These are phyloP conservation scores for Mortierella sp. DNA, from an alignment of 371 early-diverging fungal genomes.

Conservation along the genomic window DNA sequence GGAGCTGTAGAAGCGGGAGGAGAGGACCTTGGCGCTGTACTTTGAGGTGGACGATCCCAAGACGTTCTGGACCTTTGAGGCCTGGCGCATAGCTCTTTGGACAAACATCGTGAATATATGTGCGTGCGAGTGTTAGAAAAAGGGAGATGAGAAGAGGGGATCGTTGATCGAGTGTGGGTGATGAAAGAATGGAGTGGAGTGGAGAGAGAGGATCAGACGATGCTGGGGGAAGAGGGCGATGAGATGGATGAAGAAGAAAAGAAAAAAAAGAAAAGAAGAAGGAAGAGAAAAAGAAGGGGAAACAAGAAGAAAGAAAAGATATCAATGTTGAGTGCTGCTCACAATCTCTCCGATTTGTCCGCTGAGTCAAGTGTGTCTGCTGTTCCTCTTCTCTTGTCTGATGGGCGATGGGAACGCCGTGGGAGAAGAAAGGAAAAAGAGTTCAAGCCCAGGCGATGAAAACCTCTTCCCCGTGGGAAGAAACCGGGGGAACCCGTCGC, in stretches of 20 bases:
- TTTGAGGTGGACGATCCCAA: constrained; percentile 25
- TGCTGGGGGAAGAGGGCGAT: background rate
- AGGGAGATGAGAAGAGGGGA: background rate
- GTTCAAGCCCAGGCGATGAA: constrained; percentile 20
- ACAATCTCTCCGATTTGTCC: constrained; percentile 13
- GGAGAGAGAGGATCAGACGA: background rate
- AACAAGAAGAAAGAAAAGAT: background rate
- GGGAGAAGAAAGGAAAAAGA: constrained; percentile 19
- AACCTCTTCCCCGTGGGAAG: constrained; percentile 32
- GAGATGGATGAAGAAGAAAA: constrained; percentile 9
- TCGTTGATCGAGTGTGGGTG: background rate
- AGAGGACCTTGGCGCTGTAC: constrained; percentile 42
- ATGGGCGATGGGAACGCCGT: background rate
- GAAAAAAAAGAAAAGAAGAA: background rate
- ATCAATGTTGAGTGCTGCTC: background rate
- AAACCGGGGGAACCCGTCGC: constrained; percentile 25
- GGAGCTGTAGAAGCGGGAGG: constrained; percentile 46
- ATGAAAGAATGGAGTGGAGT: constrained; percentile 5
- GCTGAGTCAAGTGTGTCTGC: constrained; percentile 14
- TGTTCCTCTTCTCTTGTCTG: background rate
- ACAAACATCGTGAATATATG: constrained; percentile 40
- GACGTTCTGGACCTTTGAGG: constrained; percentile 46
- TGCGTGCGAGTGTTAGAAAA: background rate
- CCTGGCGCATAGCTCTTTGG: constrained; percentile 54
- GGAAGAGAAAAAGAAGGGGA: background rate